These are phyloP conservation scores for Volvariella volvacea DNA, from an alignment of 1,284 basidiomycete species.

Conservation along the genomic window DNA sequence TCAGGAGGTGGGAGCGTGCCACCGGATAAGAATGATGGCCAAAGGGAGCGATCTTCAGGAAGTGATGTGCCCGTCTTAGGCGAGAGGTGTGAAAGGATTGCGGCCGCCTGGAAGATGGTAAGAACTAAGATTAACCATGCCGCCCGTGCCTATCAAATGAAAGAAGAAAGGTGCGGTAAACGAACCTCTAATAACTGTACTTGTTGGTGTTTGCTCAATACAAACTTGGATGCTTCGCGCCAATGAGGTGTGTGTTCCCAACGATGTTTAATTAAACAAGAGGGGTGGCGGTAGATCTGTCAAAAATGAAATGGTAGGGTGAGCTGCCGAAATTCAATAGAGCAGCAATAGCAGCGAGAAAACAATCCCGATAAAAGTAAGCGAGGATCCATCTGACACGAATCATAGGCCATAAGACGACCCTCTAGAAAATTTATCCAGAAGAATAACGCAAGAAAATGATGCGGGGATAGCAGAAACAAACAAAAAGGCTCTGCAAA, in stretches of 20 bases:
- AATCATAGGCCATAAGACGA: neutral
- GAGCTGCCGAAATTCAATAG: no score
- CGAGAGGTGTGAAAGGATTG: constrained; percentile 84
- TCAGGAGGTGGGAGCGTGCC: constrained; percentile 58
- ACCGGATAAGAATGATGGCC: constrained; percentile 74
- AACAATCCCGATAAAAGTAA: no score
- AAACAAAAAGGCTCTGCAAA: constrained; percentile 4
- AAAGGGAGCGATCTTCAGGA: constrained; percentile 87
- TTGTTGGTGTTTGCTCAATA: constrained; percentile 96
- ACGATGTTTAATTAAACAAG: constrained; percentile 92
- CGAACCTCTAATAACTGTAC: constrained; percentile 90
- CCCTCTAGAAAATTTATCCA: no score
- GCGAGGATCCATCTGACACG: constrained; percentile 2
- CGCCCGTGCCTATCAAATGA: neutral
- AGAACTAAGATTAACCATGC: constrained; percentile 1
- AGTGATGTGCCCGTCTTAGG: constrained; percentile 64
- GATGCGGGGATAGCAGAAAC: no score
- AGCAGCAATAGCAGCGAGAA: neutral
- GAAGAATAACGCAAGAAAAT: no score
- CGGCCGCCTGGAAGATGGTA: constrained; percentile 63
- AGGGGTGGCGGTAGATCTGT: constrained; percentile 90
- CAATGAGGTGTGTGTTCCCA: constrained; percentile 98
- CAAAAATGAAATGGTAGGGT: no score
- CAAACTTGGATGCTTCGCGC: constrained; percentile 92
- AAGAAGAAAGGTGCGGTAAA: constrained; percentile 8